A percentile compares a stretch with the other conserved stretches of the same genome.
Evolutionary conservation across 768 basidiomycete genomes (phyloP).

Genomic region (Lactarius indigo): DNA sequence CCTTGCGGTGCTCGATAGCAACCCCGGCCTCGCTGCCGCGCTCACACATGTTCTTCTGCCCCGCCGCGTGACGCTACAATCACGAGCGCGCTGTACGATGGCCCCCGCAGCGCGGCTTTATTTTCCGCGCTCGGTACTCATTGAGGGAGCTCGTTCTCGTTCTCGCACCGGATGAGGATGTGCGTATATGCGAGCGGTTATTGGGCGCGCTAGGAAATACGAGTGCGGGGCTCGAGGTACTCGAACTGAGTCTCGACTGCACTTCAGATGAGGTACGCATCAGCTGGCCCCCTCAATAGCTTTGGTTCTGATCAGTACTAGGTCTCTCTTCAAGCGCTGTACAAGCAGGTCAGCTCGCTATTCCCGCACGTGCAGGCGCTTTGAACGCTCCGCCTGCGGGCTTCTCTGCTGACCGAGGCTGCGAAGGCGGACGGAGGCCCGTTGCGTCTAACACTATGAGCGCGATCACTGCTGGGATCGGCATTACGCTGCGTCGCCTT

Average conservation of each 20-base stretch:
- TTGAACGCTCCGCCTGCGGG: too few species aligned
- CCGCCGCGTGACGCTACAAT: conserved; percentile 28
- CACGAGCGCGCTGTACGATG: conserved; percentile 36
- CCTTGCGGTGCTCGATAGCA: conserved; percentile 28
- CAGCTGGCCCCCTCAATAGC: fast-evolving
- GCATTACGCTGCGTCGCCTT: too few species aligned
- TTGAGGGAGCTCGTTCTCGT: conserved; percentile 24
- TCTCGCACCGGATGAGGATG: conserved; percentile 29
- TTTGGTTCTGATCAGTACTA: neutral
- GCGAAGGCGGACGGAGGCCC: too few species aligned
- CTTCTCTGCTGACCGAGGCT: too few species aligned
- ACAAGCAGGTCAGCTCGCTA: conserved; percentile 30
- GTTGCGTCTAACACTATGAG: too few species aligned
- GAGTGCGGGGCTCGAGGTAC: conserved; percentile 28
- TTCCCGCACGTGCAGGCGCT: conserved; percentile 27
- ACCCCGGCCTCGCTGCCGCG: conserved; percentile 29
- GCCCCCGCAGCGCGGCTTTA: conserved; percentile 32
- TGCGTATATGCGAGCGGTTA: conserved; percentile 32
- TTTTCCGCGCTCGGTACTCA: conserved; percentile 27
- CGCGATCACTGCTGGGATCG: too few species aligned
- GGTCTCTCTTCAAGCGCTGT: conserved; percentile 28
- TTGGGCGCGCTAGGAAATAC: conserved; percentile 32
- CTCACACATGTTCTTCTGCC: conserved; percentile 32
- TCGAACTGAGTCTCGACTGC: conserved; percentile 29
- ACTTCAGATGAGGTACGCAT: conserved; percentile 32